phyloP scores from a whole-genome alignment of 192 early-diverging fungal species.

The Coemansia furcata region DNA sequence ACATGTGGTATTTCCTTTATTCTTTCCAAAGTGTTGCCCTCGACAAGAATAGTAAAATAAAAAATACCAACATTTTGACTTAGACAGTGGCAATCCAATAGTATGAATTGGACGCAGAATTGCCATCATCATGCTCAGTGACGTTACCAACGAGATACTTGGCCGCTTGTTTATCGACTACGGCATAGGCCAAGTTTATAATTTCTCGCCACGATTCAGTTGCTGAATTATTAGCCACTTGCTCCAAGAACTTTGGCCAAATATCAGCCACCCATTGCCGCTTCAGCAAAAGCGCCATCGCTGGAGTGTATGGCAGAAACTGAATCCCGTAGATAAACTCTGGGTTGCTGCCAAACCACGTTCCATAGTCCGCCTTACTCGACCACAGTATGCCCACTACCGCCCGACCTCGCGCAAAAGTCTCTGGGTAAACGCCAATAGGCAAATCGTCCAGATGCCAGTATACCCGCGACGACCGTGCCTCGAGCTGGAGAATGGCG shows the following conservation, averaged over 20 bases:
- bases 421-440: conserved; percentile 22
- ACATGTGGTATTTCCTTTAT: not conserved
- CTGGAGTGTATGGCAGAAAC: conserved; percentile 52
- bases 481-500: conserved; percentile 49
- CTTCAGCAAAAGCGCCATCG: conserved; percentile 39
- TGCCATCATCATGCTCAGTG: conserved; percentile 52
- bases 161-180: conserved; percentile 44
- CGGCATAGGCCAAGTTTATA: conserved; percentile 45
- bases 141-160: conserved; percentile 9
- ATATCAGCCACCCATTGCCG: conserved; percentile 43
- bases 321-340: conserved; percentile 58
- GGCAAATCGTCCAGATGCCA: conserved; percentile 52
- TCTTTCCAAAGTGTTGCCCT: not conserved
- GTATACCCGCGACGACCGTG: conserved; percentile 40
- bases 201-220: conserved; percentile 44
- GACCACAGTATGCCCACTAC: conserved; percentile 55
- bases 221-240: conserved; percentile 15
- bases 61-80: not conserved
- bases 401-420: conserved; percentile 28
- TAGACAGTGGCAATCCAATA: conserved; percentile 53
- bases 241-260: conserved; percentile 25
- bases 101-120: conserved; percentile 53
- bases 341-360: conserved; percentile 46
- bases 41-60: not conserved
- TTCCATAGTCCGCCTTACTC: conserved; percentile 46